A percentile compares a stretch with the other conserved stretches of the same genome.
These are phyloP conservation scores for Diaporthe nobilis DNA, from an alignment of 2,329 filamentous ascomycete species.

Conservation along the genomic window DNA sequence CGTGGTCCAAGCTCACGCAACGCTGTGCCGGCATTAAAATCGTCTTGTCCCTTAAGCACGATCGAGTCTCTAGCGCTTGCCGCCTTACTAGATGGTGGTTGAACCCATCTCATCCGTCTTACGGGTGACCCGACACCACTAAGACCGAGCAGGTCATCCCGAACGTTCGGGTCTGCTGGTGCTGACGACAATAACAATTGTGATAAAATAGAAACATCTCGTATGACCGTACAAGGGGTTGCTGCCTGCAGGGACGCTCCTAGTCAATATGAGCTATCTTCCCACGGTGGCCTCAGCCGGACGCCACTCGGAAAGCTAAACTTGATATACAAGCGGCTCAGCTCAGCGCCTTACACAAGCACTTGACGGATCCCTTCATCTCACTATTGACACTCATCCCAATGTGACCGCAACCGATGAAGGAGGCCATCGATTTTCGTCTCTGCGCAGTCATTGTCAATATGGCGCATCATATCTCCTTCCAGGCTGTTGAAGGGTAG, in stretches of 20 bases:
- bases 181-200: neutral
- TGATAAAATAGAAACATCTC: constrained; percentile 19
- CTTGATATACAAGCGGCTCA: neutral
- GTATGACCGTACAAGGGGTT: neutral
- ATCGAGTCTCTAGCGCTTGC: neutral
- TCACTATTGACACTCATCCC: constrained; percentile 8
- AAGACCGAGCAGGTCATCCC: neutral
- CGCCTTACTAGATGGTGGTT: neutral
- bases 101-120: constrained; percentile 2
- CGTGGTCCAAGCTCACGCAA: constrained; percentile 22
- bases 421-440: neutral
- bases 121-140: neutral
- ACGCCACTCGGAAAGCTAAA: constrained; percentile 16
- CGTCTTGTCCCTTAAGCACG: neutral
- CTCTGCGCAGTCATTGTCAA: constrained; percentile 3
- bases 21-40: neutral
- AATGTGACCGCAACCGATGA: neutral
- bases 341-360: neutral
- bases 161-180: neutral
- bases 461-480: constrained; percentile 1
- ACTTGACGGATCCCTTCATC: neutral
- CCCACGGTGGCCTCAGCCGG: constrained; percentile 7
- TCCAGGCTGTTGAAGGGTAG: neutral
- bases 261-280: neutral
- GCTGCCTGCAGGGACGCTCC: constrained; percentile 8